Evolutionary conservation across 305 asterid genomes (phyloP), one percentile per base, ranked within the genome.

Genomic region (Fraxinus velutina): DNA sequence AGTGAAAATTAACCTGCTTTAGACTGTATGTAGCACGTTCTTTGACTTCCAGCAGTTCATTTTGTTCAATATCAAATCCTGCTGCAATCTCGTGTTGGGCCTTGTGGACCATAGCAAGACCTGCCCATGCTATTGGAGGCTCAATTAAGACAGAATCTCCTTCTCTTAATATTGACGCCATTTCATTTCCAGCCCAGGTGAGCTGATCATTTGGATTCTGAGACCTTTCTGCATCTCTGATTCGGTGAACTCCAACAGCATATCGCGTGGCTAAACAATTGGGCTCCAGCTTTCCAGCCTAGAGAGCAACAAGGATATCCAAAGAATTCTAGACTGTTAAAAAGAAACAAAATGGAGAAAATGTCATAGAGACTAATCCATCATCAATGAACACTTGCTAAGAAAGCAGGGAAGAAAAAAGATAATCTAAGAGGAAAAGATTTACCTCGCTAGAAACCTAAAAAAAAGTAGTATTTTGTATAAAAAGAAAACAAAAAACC

Each of bases 201-300:
- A 96, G 97, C 89, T 96, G 99, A 52, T 92, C 99, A 85, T 87
- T 94, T 32, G 92, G 96, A 88, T 92, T 96, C 83, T 96, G 98
- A 83, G 93, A 91, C 89, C 97, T 92, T 88, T 96, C 99, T 39
- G 99, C 98, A 80, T 96, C 98, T 87, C 91, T 90, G 82, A 93
- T 88, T 83, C 99, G 92, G 87, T 94, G 97, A 83, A 94, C 90
- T 78, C 97, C 98, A 87, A 93, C 93, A 80, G 93, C 97, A 86
- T 89, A 96, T 82, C 98, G 90, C 77, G 97, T 92, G 50, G 98
- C 97, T 79, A 96, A 91, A 87, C 99, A 96, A 89, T 94, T 96
- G 76, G 99, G 97, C 86, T 94, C 98, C 84, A 94, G 86, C 85
- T 90, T 96, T 81, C 93, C 99, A 73, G 99, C 98, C 99, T 96